Conservation (phyloP, 768 basidiomycete genomes). For the Lepiota brunneoincarnata region DNA sequence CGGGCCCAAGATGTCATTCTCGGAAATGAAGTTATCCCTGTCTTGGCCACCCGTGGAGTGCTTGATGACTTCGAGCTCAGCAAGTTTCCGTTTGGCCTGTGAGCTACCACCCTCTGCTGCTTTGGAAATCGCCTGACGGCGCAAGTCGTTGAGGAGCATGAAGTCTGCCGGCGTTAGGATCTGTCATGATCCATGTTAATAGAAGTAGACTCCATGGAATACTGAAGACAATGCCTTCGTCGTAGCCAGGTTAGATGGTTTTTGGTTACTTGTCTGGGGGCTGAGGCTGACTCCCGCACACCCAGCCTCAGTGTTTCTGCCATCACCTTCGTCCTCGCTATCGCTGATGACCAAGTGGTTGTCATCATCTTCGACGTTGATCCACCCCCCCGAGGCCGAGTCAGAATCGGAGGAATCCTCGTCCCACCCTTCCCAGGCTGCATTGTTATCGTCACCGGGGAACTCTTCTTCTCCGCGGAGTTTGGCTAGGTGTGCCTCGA, state of each 20-base stretch:
- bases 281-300: no score
- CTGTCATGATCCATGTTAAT: conserved; percentile 34
- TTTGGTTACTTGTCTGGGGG: conserved; percentile 19
- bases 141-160: conserved; percentile 84
- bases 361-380: conserved; percentile 74
- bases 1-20: conserved; percentile 89
- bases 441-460: conserved; percentile 52
- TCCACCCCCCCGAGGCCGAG: conserved; percentile 71
- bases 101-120: conserved; percentile 71
- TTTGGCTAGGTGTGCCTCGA: conserved; percentile 82
- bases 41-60: conserved; percentile 39
- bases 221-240: conserved; percentile 57
- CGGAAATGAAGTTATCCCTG: conserved; percentile 72
- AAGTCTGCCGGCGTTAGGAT: conserved; percentile 98
- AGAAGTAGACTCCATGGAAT: background rate
- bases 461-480: conserved; percentile 63
- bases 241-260: conserved; percentile 67
- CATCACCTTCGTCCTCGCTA: conserved; percentile 72
- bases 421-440: conserved; percentile 89
- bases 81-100: conserved; percentile 87
- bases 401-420: conserved; percentile 58
- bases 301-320: conserved; percentile 41
- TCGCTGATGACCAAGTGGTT: conserved; percentile 79
- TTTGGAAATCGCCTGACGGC: conserved; percentile 71
- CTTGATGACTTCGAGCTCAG: conserved; percentile 63